Base-by-base conservation (phyloP, 805 yeast genomes). In the Barnettozyma pratensis region DNA sequence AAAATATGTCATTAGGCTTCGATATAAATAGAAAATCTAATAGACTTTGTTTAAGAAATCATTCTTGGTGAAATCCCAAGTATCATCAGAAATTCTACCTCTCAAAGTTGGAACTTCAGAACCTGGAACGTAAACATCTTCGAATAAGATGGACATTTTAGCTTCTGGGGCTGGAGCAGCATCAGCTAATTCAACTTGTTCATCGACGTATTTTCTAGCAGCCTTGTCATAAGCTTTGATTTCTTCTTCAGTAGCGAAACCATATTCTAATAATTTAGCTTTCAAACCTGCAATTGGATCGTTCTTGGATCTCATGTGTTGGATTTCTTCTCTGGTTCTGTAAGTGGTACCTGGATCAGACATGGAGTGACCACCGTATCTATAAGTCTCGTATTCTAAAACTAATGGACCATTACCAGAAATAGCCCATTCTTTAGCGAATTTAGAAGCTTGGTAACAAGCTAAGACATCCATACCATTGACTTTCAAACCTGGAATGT, bases 351-450 rank as follows among this genome's bases (percentile, higher is more conserved):
- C 99, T 65, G 99, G 99, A 75, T 94, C 99, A 60, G 98, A 92
- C 98, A 94, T 94, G 61, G 99, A 94, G 83, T 94, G 99, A 72
- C 99, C 99, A 78, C 98, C 98, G 71, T 94, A 94, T 80, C 99
- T 87, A 77, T 94, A 94, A 62, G 99, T 94, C 77, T 91, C 97
- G 74, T 86, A 94, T 79, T 94, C 99, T 60, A 94, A 67, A 47
- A 94, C 96, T 60, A 94, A 73, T 56, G 99, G 99, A 57, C 98
- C 99, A 66, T 92, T 91, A 66, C 96, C 97, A 53, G 83, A 74
- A 54, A 86, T 77, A 70, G 87, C 77, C 96, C 96, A 94, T 72
- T 92, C 96, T 77, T 90, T 91, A 65, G 98, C 98, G 64, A 87
- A 94, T 74, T 85, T 87, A 62, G 97, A 87, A 54, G 96, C 99